Evolutionary conservation across 495 filamentous ascomycete genomes (phyloP), one percentile per base, ranked within the genome.

Genomic region (Penicillium coprophilum): DNA sequence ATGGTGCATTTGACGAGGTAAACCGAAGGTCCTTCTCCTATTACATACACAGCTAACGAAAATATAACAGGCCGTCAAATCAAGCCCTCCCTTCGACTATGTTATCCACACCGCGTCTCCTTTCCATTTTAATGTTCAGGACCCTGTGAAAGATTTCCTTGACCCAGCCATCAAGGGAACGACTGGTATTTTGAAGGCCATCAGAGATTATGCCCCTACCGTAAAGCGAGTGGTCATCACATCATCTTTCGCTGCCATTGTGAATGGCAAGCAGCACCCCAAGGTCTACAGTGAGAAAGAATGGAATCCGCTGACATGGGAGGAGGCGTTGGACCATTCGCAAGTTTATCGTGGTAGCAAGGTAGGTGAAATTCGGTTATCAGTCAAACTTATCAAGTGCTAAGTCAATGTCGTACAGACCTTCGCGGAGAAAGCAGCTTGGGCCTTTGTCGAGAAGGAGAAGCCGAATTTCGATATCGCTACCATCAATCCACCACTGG

Each of bases 61-160:
- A 21, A 39, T n/a, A 32, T 30, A 53, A 50, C 27, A 78, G 76
- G 75, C 89, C 15, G 83, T 91, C 54, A 82, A 84, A 69, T 84
- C 80, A 15, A 72, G 82, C 46, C 88, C 89, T 1, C 88, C 85
- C 3, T 86, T 96, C 57, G 92, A 93, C 56, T 87, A 84, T 57
- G 90, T 97, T 23, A 76, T 96, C 46, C 92, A 97, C 71, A 96
- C 91, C 1, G 92, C 93, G 3, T 88, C 84, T 12, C 91, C 92
- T 4, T 96, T 95, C 75, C 89, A 92, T 67, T 88, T 82, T 75
- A 83, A 83, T 15, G 77, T 80, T 44, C 77, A 76, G 20, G 88
- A 96, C 66, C 80, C 87, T 8, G 77, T 91, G 59, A 94, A 84
- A 58, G 88, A 96, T 43, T 81, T 97, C 40, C 69, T 96, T 43